phyloP scores from a whole-genome alignment of 108 stramenopile species.

The Fragilaria crotonensis region DNA sequence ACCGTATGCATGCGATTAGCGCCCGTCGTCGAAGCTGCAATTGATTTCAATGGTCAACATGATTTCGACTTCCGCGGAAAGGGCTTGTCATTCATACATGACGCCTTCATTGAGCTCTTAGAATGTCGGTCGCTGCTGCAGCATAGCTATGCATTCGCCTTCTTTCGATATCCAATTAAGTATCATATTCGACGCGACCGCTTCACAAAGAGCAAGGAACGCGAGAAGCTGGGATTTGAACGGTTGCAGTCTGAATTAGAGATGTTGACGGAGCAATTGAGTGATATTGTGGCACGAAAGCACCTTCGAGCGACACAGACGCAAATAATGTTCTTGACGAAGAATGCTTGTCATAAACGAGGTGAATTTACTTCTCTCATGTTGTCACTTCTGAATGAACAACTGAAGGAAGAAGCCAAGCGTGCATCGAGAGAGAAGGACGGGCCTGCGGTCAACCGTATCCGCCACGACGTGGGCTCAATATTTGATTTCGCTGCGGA shows the following conservation, averaged over 20 bases:
- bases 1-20: conserved; percentile 33
- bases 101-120: conserved; percentile 44
- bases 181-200: conserved; percentile 7
- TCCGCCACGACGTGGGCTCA: no score
- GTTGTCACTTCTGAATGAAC: conserved; percentile 30
- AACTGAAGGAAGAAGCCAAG: conserved; percentile 14
- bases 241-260: conserved; percentile 49
- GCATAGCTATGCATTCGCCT: conserved; percentile 50
- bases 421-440: no score
- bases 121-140: conserved; percentile 43
- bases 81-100: conserved; percentile 42
- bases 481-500: no score
- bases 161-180: conserved; percentile 29
- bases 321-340: conserved; percentile 44
- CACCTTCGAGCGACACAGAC: conserved; percentile 46
- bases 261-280: conserved; percentile 52
- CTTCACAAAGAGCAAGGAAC: conserved; percentile 8
- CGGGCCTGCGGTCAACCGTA: no score
- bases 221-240: conserved; percentile 45
- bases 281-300: conserved; percentile 53
- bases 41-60: conserved; percentile 27
- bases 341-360: conserved; percentile 32
- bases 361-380: conserved; percentile 37
- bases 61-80: conserved; percentile 40
- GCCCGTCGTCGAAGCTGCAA: conserved; percentile 39